Percentiles rank a stretch among this genome's conserved stretches.
phyloP scores from a whole-genome alignment of 208 protist genomes.

The Leishmania gerbilli region DNA sequence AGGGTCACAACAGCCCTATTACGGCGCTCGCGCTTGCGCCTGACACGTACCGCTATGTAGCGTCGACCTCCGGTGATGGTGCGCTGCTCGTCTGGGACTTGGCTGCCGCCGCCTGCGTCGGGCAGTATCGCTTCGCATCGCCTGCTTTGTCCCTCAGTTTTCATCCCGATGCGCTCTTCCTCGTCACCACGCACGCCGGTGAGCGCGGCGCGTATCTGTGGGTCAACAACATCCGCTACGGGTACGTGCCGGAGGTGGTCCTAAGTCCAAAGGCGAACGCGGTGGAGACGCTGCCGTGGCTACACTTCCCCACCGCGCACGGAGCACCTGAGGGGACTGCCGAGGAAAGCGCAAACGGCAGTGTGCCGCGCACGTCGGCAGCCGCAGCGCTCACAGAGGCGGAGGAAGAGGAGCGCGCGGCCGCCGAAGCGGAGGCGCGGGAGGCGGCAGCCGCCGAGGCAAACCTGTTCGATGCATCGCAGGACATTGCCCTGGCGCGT shows the following conservation, averaged over 20 bases:
- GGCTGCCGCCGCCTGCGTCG: conserved; percentile 79
- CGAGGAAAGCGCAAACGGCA: conserved; percentile 17
- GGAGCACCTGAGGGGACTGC: conserved; percentile 49
- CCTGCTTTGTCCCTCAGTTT: conserved; percentile 82
- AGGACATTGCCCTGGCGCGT: conserved; percentile 63
- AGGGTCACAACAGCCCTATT: conserved; percentile 82
- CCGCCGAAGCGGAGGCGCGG: conserved; percentile 25
- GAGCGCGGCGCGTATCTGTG: conserved; percentile 86
- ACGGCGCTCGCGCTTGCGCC: conserved; percentile 80
- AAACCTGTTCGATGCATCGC: conserved; percentile 66
- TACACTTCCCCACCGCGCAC: conserved; percentile 84
- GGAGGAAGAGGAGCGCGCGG: conserved; percentile 28
- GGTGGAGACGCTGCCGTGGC: conserved; percentile 54
- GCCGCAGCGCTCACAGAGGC: conserved; percentile 16
- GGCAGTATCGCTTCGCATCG: conserved; percentile 76
- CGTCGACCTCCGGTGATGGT: conserved; percentile 73
- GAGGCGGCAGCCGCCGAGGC: conserved; percentile 39
- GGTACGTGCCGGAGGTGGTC: conserved; percentile 84
- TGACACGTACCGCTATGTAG: conserved; percentile 73
- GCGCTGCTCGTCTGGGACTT: conserved; percentile 86
- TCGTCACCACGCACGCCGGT: conserved; percentile 82
- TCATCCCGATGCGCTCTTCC: conserved; percentile 86
- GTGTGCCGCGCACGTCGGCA: conserved; percentile 2
- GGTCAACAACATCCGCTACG: conserved; percentile 91
- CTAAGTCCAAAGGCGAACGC: conserved; percentile 36